Evolutionary conservation across 805 yeast species (phyloP).

Genomic region (Monosporozyma solicola): DNA sequence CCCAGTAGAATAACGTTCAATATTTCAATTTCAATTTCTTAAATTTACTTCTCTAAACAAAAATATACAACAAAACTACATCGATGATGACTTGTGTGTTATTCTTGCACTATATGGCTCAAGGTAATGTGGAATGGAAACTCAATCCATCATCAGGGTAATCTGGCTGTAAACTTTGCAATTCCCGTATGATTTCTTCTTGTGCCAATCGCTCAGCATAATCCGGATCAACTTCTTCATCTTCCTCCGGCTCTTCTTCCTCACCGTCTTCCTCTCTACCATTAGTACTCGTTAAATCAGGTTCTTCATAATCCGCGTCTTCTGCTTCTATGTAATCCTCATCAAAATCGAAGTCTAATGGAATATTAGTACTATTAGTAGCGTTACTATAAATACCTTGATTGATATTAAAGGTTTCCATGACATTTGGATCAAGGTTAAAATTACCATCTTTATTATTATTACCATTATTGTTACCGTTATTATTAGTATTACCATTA

Average conservation of each 20-base stretch:
- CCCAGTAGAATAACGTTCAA: too few species aligned
- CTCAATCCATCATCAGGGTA: background rate
- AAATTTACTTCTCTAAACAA: background rate
- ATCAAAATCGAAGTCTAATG: conserved; percentile 5
- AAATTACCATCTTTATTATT: conserved; percentile 16
- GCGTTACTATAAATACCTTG: background rate
- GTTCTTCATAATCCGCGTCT: conserved; percentile 10
- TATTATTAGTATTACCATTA: background rate
- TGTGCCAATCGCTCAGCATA: conserved; percentile 1
- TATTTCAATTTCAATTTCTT: background rate
- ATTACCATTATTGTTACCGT: background rate
- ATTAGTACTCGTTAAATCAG: conserved; percentile 1
- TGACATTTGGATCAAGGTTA: conserved; percentile 23
- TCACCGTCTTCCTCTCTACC: conserved; percentile 2
- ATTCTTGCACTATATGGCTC: background rate
- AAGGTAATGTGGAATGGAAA: background rate
- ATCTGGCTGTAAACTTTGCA: conserved; percentile 2
- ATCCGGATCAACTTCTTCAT: background rate
- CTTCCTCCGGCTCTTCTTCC: conserved; percentile 3
- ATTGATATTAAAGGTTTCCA: conserved; percentile 17
- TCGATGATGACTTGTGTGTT: too few species aligned
- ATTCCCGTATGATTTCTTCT: background rate
- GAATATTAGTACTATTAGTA: conserved; percentile 1
- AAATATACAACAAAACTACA: background rate
- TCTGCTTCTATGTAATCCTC: conserved; percentile 11